Conservation (phyloP, 306 rosid genomes). For the Pueraria montana region DNA sequence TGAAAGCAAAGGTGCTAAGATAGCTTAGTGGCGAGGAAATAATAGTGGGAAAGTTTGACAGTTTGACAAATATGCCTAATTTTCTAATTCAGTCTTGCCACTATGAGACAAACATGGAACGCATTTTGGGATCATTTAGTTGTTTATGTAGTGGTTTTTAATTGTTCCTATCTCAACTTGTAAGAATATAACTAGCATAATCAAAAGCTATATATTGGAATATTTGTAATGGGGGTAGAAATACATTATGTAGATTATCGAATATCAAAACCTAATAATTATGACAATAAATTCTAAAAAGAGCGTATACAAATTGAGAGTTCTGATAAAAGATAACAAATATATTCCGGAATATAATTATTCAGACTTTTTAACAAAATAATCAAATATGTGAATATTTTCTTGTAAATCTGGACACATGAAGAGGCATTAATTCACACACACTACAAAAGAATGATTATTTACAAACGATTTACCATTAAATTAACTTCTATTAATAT, state of each 20-base stretch:
- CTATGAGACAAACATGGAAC: slow-evolving; percentile 54
- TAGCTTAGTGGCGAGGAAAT: slow-evolving; percentile 19
- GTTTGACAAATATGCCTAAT: slow-evolving; percentile 29
- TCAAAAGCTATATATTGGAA: slow-evolving; percentile 27
- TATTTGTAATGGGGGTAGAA: not conserved
- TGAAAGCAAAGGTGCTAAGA: slow-evolving; percentile 28
- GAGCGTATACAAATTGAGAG: not conserved
- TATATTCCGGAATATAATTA: not conserved
- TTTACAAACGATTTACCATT: not conserved
- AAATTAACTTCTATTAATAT: not conserved
- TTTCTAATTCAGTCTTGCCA: slow-evolving; percentile 42
- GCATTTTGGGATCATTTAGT: slow-evolving; percentile 45
- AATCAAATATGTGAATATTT: not conserved
- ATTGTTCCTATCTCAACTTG: slow-evolving; percentile 35
- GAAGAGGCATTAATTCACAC: not conserved
- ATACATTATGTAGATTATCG: not conserved
- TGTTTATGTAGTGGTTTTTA: slow-evolving; percentile 18
- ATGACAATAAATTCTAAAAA: not conserved
- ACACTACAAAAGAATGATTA: not conserved
- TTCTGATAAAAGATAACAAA: not conserved
- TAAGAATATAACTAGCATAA: slow-evolving; percentile 24
- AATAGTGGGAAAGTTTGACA: slow-evolving; percentile 1
- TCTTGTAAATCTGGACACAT: not conserved
- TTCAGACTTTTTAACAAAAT: not conserved
- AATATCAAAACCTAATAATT: not conserved